Evolutionary conservation across 1,139 yeast species (phyloP).

Genomic region (Blastobotrys persicus): DNA sequence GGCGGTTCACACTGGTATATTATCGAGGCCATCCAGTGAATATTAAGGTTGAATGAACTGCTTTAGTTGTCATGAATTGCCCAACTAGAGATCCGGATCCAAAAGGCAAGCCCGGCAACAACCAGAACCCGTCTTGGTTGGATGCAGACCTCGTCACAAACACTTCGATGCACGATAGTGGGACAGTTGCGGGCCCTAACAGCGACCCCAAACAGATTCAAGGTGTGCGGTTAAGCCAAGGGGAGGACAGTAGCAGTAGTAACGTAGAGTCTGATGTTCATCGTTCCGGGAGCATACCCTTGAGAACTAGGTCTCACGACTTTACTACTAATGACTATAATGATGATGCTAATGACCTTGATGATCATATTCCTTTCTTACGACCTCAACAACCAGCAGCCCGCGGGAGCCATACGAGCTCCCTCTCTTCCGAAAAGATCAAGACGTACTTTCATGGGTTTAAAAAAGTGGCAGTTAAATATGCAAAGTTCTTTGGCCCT

Average conservation of each 20-base stretch:
- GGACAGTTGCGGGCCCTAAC: neutral
- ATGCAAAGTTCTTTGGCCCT: constrained; percentile 76
- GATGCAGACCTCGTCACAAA: constrained; percentile 26
- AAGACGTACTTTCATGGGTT: constrained; percentile 1
- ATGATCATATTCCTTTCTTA: constrained; percentile 5
- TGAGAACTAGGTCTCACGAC: constrained; percentile 5
- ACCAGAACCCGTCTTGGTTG: constrained; percentile 28
- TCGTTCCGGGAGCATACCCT: constrained; percentile 1
- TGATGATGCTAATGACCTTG: constrained; percentile 1
- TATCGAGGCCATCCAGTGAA: too few relatives aligned
- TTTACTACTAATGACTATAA: neutral
- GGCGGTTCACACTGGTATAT: too few relatives aligned
- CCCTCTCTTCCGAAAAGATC: constrained; percentile 3
- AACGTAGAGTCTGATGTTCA: neutral
- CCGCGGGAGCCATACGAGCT: neutral
- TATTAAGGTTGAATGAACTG: neutral
- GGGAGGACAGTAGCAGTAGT: neutral
- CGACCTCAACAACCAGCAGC: neutral
- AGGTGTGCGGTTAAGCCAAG: neutral
- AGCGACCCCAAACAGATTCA: neutral
- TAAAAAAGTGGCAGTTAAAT: constrained; percentile 40
- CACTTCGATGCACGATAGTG: constrained; percentile 8
- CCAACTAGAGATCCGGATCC: constrained; percentile 35
- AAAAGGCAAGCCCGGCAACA: constrained; percentile 24
- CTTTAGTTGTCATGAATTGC: constrained; percentile 29